Base-by-base conservation (phyloP, 129 eudicot genomes). In the Flaveria robusta region DNA sequence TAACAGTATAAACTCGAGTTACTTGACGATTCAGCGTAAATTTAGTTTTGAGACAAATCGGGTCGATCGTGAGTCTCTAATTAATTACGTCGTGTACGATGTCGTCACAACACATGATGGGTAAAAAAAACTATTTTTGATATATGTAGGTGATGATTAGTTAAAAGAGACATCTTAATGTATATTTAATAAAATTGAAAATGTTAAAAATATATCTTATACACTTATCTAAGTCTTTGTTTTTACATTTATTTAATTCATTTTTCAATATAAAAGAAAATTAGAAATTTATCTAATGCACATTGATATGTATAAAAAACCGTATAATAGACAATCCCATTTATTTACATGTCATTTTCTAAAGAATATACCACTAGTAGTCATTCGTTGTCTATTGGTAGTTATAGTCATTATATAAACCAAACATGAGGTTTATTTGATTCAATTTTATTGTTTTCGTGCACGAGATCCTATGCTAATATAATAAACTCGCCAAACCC, bases 381-480 rank as follows among this genome's bases (percentile, higher is more conserved):
- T 15, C 7, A 14, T 64, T 16, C 34, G 11, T 34, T 27, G 14
- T 64, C 45, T 63, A 64, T 31, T 34, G 22, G 43, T 52, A 50
- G 65, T 71, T 71, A 52, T 29, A 22, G 76, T 71, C 49, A 31
- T 71, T 29, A 12, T 10, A 27, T 71, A 64, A 64, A 34, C 24
- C 5, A 64, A 31, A 31, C 22, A 15, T 64, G 1, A 29, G 9
- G 68, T 29, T 63, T 26, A 29, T 29, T 59, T 59, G 20, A 31
- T 31, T 64, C 0, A 7, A 62, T 15, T 64, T 46, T 22, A 47
- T 26, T 26, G 39, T 19, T 47, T 70, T 24, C 50, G 26, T 31
- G 27, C 66, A 12, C 76, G 76, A 52, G 76, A 71, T 71, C 65
- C 76, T 13, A 71, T 71, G 76, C 37, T 52, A 12, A 15, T 54